Conservation (phyloP, 306 rosid genomes). For the Vigna angularis region DNA sequence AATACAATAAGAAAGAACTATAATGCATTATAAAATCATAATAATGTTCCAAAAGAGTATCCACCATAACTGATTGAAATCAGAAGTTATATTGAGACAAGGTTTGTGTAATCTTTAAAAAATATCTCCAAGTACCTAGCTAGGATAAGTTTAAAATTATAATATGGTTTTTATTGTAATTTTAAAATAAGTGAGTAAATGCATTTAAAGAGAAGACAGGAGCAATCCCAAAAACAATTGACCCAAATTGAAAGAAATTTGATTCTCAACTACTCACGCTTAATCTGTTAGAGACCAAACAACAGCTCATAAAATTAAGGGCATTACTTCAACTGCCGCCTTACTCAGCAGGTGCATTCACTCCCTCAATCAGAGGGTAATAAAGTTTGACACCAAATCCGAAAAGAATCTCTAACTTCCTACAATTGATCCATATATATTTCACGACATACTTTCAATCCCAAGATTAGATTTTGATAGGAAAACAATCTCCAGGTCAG, state of each 20-base stretch:
- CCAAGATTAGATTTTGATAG: too few relatives aligned
- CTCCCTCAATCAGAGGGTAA: background rate
- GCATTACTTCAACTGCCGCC: constrained; percentile 1
- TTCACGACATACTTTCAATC: constrained; percentile 14
- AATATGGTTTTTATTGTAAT: too few relatives aligned
- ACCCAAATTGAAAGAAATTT: constrained; percentile 21
- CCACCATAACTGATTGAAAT: constrained; percentile 18
- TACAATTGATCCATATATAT: constrained; percentile 25
- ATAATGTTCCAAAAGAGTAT: constrained; percentile 24
- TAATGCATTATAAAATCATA: constrained; percentile 15
- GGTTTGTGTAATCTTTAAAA: constrained; percentile 3
- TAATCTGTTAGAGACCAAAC: background rate
- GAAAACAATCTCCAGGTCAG: too few relatives aligned
- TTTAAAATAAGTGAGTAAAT: background rate
- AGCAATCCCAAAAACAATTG: background rate
- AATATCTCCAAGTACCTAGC: constrained; percentile 21
- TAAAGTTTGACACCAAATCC: constrained; percentile 11
- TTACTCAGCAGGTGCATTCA: background rate
- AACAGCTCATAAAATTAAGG: constrained; percentile 12
- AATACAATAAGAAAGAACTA: background rate
- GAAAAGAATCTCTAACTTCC: constrained; percentile 24
- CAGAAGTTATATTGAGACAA: background rate
- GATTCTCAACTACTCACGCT: constrained; percentile 23
- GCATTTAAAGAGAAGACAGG: background rate
- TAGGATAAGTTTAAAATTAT: background rate